A percentile compares a stretch with the other conserved stretches of the same genome.
phyloP scores from a whole-genome alignment of 345 rosid genomes.

The Bruguiera sexangula region DNA sequence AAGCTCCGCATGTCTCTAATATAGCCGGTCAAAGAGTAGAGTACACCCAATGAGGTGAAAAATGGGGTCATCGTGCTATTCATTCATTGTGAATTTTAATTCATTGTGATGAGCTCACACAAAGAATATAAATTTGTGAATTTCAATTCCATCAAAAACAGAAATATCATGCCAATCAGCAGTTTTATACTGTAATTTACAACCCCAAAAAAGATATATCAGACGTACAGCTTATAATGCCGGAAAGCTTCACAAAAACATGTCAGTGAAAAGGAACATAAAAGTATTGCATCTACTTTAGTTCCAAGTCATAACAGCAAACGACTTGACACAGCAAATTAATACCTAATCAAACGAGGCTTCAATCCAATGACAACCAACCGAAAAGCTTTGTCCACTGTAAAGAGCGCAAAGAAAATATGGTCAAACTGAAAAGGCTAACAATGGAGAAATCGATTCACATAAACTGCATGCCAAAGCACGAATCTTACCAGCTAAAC shows the following conservation, averaged over 20 bases:
- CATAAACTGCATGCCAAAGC: neutral
- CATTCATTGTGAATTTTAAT: neutral
- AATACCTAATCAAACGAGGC: conserved; percentile 1
- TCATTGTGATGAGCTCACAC: neutral
- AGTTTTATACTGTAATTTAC: neutral
- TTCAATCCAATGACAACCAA: neutral
- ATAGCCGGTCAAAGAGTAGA: neutral
- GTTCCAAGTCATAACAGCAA: conserved; percentile 8
- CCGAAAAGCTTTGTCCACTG: conserved; percentile 1
- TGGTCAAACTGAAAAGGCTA: neutral
- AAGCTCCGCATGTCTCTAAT: neutral
- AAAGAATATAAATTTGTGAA: neutral
- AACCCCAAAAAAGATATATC: neutral
- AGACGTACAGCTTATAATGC: neutral
- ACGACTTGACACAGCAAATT: neutral
- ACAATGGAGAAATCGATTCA: neutral
- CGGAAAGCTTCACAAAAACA: neutral
- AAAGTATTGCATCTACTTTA: neutral
- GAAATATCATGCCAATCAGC: neutral
- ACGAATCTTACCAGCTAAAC: neutral
- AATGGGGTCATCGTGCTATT: neutral
- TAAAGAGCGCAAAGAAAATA: neutral
- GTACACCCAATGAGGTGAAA: neutral
- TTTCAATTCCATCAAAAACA: conserved; percentile 1
- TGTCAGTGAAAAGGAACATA: neutral